These are phyloP conservation scores for Dictyostelium intermedium DNA, from an alignment of 78 protist species.

Conservation along the genomic window DNA sequence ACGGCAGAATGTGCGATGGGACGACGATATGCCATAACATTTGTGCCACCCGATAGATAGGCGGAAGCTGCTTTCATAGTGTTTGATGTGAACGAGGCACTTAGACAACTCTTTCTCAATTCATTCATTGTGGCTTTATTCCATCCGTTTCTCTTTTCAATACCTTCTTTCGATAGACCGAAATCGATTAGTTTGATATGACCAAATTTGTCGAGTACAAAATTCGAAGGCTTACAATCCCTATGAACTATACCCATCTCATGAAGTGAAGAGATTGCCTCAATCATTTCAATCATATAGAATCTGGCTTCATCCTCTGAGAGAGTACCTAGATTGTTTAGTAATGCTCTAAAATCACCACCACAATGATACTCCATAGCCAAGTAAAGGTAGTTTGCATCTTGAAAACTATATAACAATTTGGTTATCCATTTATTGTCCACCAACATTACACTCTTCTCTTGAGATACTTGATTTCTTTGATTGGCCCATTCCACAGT, in stretches of 20 bases:
- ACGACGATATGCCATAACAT: constrained; percentile 25
- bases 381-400: constrained; percentile 77
- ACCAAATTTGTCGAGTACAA: constrained; percentile 80
- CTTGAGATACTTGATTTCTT: constrained; percentile 35
- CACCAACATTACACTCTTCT: constrained; percentile 53
- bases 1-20: constrained; percentile 80
- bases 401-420: constrained; percentile 87
- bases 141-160: constrained; percentile 41
- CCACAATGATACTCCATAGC: constrained; percentile 90
- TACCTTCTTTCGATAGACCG: constrained; percentile 89
- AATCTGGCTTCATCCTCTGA: constrained; percentile 84
- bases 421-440: constrained; percentile 82
- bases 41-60: not conserved
- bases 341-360: constrained; percentile 86
- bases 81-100: not conserved
- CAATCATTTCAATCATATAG: constrained; percentile 91
- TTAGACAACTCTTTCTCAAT: constrained; percentile 37
- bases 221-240: constrained; percentile 94
- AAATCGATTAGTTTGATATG: constrained; percentile 92
- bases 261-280: constrained; percentile 93
- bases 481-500: constrained; percentile 66
- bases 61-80: not conserved
- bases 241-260: constrained; percentile 87
- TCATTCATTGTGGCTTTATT: constrained; percentile 41
- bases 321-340: constrained; percentile 55